Evolutionary conservation across 345 rosid genomes (phyloP), one percentile per base, ranked within the genome.

Genomic region (Anacardium occidentale): DNA sequence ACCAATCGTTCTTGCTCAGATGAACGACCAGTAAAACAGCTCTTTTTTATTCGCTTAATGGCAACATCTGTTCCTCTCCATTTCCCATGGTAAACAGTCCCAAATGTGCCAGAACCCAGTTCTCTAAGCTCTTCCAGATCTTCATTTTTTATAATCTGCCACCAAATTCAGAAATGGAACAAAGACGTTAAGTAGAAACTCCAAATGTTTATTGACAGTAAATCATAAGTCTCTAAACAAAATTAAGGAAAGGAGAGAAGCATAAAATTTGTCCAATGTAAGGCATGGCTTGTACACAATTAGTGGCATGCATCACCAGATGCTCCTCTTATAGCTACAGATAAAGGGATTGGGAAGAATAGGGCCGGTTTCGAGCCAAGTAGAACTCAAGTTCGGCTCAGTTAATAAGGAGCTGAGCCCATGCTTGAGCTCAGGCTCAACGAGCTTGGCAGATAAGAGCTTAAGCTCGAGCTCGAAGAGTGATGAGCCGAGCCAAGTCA

Each of bases 11-110:
- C 96, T 83, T 91, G 99, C 85, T 92, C 96, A 4, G 96, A 95
- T 69, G 97, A 91, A 61, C 94, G 89, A 51, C 97, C 96, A 29
- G 96, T 83, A 82, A 95, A 92, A 77, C 99, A 92, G 64, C 89
- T 88, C 84, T 95, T 92, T 81, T 91, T 95, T 67, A 95, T 90
- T 70, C 96, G 85, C 86, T 92, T 95, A 69, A 95, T 92, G 64
- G 98, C 98, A 80, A 95, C 97, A 86, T 95, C 98, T 21, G 97
- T 88, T 61, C 98, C 99, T 65, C 94, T 93, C 98, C 99, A 95
- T 79, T 95, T 92, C 75, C 99, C 99, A 83, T 95, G 99, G 77
- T 92, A 95, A 56, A 95, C 97, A 50, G 98, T 95, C 66, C 99
- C 99, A 85, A 92, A 95, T 56, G 96, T 89, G 61, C 99, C 99